Evolutionary conservation across 176 grass and related monocot genomes (phyloP).

Genomic region (Carex pumila): DNA sequence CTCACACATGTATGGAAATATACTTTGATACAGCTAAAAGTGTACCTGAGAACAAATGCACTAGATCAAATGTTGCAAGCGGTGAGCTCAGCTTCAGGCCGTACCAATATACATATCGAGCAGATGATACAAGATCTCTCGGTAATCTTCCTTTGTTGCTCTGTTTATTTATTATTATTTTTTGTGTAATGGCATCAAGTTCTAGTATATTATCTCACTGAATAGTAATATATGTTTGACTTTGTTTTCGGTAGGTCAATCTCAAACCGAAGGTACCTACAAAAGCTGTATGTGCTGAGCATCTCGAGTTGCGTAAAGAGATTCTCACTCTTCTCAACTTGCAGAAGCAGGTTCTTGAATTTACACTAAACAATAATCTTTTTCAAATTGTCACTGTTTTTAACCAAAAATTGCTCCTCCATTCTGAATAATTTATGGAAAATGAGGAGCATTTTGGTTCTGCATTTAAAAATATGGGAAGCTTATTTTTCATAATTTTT

Average conservation of each 20-base stretch:
- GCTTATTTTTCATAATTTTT: neutral
- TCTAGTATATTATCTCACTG: neutral
- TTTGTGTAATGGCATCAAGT: neutral
- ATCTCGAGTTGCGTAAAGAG: conserved; percentile 94
- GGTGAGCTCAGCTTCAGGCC: conserved; percentile 69
- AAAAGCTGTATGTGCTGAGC: conserved; percentile 90
- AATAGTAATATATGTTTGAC: neutral
- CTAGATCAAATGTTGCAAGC: conserved; percentile 98
- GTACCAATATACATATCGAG: conserved; percentile 81
- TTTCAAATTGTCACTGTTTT: neutral
- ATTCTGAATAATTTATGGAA: neutral
- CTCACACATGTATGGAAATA: conserved; percentile 27
- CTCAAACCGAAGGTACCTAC: conserved; percentile 97
- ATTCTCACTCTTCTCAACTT: conserved; percentile 97
- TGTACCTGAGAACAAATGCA: conserved; percentile 86
- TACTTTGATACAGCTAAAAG: conserved; percentile 60
- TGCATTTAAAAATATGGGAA: neutral
- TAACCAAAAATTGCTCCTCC: neutral
- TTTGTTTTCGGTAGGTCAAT: conserved; percentile 57
- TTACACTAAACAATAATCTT: neutral
- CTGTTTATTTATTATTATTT: neutral
- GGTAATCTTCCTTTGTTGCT: conserved; percentile 27
- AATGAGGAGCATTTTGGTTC: neutral
- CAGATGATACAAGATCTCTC: conserved; percentile 87
- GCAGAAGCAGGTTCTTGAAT: conserved; percentile 77